These are phyloP conservation scores for Pichia sp. DNA, from an alignment of 1,139 yeast species.

Conservation along the genomic window DNA sequence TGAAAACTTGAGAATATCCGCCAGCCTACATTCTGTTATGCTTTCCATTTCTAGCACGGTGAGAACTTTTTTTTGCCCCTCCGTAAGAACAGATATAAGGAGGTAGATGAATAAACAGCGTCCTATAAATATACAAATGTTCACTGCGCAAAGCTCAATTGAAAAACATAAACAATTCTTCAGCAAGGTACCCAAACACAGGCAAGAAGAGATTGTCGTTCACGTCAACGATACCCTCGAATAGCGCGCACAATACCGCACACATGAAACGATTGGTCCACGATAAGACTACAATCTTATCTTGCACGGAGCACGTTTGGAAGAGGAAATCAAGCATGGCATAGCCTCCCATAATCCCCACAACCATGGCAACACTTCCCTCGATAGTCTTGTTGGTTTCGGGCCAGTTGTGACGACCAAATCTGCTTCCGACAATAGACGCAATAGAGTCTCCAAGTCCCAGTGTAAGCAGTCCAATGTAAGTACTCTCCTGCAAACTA, in stretches of 20 bases:
- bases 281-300: slow-evolving; percentile 26
- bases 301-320: background rate
- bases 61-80: background rate
- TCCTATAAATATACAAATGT: background rate
- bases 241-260: slow-evolving; percentile 44
- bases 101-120: background rate
- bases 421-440: slow-evolving; percentile 57
- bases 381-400: slow-evolving; percentile 58
- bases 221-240: slow-evolving; percentile 58
- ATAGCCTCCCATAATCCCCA: slow-evolving; percentile 38
- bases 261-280: slow-evolving; percentile 46
- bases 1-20: background rate
- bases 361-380: slow-evolving; percentile 59
- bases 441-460: slow-evolving; percentile 66
- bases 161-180: slow-evolving; percentile 19
- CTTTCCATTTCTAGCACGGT: background rate
- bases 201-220: slow-evolving; percentile 70
- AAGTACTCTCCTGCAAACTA: slow-evolving; percentile 27
- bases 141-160: background rate
- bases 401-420: slow-evolving; percentile 53
- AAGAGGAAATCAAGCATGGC: slow-evolving; percentile 33
- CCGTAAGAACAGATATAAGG: background rate
- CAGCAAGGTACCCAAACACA: slow-evolving; percentile 42
- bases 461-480: slow-evolving; percentile 43
- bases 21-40: background rate